A percentile compares a stretch with the other conserved stretches of the same genome.
Conservation (phyloP, 768 basidiomycete species). For the Tephrocybe rancida region DNA sequence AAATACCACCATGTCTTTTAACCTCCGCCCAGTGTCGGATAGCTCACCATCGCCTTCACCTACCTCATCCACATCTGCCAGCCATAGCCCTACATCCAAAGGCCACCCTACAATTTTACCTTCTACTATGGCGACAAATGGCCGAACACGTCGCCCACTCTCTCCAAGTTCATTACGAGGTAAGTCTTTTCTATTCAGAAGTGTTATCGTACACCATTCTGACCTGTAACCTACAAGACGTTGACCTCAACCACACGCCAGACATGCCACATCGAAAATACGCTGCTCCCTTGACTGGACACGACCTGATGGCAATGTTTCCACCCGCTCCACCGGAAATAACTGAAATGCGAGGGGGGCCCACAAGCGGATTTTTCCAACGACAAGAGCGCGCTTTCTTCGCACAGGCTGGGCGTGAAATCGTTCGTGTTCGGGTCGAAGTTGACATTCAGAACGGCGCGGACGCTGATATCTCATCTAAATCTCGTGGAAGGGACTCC, state of each 20-base stretch:
- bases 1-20: conserved; percentile 34
- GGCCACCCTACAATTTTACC: conserved; percentile 12
- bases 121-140: conserved; percentile 33
- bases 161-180: conserved; percentile 68
- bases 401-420: conserved; percentile 76
- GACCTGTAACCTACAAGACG: conserved; percentile 40
- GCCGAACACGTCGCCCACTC: conserved; percentile 53
- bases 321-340: conserved; percentile 67
- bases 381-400: conserved; percentile 82
- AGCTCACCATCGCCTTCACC: conserved; percentile 55
- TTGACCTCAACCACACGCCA: conserved; percentile 60
- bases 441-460: conserved; percentile 51
- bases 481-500: conserved; percentile 23
- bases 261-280: conserved; percentile 57
- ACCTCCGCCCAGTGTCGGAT: conserved; percentile 58
- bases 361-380: conserved; percentile 74
- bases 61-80: conserved; percentile 44
- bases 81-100: conserved; percentile 41
- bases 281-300: conserved; percentile 78
- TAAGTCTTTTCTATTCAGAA: conserved; percentile 21
- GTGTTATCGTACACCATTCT: neutral
- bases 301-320: conserved; percentile 86
- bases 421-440: conserved; percentile 74
- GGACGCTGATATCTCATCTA: conserved; percentile 28
- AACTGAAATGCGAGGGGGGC: conserved; percentile 59